Percentiles rank a stretch among this genome's conserved stretches.
Conservation (phyloP, 495 filamentous ascomycete genomes). For the Bacidia rubella region DNA sequence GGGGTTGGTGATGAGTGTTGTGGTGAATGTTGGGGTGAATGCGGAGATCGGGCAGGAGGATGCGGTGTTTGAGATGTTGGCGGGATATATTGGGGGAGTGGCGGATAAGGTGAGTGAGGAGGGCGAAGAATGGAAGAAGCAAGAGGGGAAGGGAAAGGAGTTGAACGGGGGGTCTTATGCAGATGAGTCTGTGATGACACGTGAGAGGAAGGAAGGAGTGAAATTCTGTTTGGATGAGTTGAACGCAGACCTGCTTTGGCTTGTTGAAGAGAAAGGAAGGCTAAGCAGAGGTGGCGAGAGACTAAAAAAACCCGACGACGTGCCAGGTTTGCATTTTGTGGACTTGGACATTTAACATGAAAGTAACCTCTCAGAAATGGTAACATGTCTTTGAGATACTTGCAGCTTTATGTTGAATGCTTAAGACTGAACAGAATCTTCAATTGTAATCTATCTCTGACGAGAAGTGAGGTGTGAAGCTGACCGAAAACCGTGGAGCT, state of each 20-base stretch:
- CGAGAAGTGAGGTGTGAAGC: background rate
- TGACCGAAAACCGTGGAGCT: slow-evolving; percentile 5
- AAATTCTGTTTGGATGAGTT: slow-evolving; percentile 39
- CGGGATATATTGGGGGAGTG: slow-evolving; percentile 30
- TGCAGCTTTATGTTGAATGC: too few species aligned
- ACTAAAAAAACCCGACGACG: slow-evolving; percentile 21
- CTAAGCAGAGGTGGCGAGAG: slow-evolving; percentile 25
- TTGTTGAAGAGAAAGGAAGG: slow-evolving; percentile 30
- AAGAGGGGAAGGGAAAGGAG: slow-evolving; percentile 27
- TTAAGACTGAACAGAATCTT: background rate
- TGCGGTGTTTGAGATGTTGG: slow-evolving; percentile 48
- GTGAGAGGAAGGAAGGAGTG: slow-evolving; percentile 35
- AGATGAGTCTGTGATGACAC: slow-evolving; percentile 34
- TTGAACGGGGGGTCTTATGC: slow-evolving; percentile 53
- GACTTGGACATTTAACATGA: slow-evolving; percentile 14
- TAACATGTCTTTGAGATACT: background rate
- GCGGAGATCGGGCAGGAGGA: slow-evolving; percentile 47
- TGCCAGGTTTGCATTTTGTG: slow-evolving; percentile 31
- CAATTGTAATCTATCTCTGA: background rate
- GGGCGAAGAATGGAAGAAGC: background rate
- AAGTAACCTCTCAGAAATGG: background rate
- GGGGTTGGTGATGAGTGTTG: slow-evolving; percentile 37
- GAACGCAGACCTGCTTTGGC: slow-evolving; percentile 65
- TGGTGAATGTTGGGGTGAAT: slow-evolving; percentile 42
- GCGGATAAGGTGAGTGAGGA: slow-evolving; percentile 27